Percentiles rank a stretch among this genome's conserved stretches.
These are phyloP conservation scores for Populus simonii DNA, from an alignment of 345 rosid species.

Conservation along the genomic window DNA sequence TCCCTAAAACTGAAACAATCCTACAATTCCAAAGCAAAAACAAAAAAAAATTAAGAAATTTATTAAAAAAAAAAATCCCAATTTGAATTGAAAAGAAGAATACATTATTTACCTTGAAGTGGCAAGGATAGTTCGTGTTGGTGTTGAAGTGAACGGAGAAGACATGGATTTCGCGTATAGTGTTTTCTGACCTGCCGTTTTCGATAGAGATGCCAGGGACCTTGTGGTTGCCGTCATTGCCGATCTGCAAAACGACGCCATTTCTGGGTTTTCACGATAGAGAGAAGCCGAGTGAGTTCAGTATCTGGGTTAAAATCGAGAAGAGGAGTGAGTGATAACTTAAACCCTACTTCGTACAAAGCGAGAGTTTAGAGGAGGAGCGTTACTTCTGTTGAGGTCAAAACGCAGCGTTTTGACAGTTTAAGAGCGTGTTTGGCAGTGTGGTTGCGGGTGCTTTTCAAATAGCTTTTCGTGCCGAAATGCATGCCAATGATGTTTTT, in stretches of 20 bases:
- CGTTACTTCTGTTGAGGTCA: neutral
- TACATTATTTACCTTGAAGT: slow-evolving; percentile 46
- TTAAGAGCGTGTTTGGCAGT: no score
- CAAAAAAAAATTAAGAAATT: neutral
- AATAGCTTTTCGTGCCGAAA: no score
- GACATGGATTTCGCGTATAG: slow-evolving; percentile 17
- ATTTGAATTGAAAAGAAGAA: neutral
- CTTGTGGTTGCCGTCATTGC: slow-evolving; percentile 36
- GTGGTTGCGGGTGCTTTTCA: no score
- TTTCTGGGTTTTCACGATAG: slow-evolving; percentile 9
- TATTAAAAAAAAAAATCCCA: neutral
- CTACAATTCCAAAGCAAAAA: slow-evolving; percentile 23
- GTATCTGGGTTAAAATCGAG: neutral
- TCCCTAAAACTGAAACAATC: slow-evolving; percentile 57
- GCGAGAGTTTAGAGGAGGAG: neutral
- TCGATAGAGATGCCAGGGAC: slow-evolving; percentile 36
- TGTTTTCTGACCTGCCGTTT: slow-evolving; percentile 24
- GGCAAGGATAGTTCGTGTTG: slow-evolving; percentile 31
- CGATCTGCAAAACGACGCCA: slow-evolving; percentile 46
- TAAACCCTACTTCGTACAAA: slow-evolving; percentile 26
- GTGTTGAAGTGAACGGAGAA: slow-evolving; percentile 36
- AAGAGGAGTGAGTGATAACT: neutral
- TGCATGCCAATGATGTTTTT: no score
- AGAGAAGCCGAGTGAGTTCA: neutral
- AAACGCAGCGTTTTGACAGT: neutral